Percentiles rank a stretch among this genome's conserved stretches.
phyloP scores from a whole-genome alignment of 495 filamentous ascomycete genomes.

The Achaetomiella virescens region DNA sequence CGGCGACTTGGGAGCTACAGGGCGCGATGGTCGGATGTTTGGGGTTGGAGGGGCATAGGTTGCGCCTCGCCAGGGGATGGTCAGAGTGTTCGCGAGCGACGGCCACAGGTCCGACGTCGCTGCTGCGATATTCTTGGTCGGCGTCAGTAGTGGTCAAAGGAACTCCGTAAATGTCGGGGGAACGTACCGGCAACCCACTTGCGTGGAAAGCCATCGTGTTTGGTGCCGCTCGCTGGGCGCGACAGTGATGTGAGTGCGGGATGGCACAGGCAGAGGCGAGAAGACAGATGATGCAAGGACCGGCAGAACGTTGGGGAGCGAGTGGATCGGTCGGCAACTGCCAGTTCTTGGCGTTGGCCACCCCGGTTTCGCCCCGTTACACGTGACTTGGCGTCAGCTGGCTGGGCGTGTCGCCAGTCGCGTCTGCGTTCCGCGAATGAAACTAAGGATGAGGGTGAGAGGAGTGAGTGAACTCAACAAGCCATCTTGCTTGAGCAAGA shows the following conservation, averaged over 20 bases:
- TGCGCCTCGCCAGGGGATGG: constrained; percentile 36
- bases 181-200: constrained; percentile 38
- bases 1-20: constrained; percentile 5
- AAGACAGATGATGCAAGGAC: constrained; percentile 15
- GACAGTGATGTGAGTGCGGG: constrained; percentile 3
- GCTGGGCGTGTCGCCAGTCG: too few species aligned
- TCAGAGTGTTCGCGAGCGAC: constrained; percentile 44
- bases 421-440: too few species aligned
- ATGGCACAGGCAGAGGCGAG: constrained; percentile 5
- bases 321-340: constrained; percentile 10
- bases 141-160: neutral
- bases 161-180: neutral
- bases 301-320: constrained; percentile 8
- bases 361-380: constrained; percentile 10
- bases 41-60: constrained; percentile 3
- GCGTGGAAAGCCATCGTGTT: constrained; percentile 38
- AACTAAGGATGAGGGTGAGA: too few species aligned
- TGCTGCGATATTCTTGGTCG: constrained; percentile 40
- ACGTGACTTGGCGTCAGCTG: constrained; percentile 20
- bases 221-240: constrained; percentile 11
- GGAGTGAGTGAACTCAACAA: too few species aligned
- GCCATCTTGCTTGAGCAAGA: too few species aligned
- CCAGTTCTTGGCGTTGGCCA: constrained; percentile 11
- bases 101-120: constrained; percentile 51
- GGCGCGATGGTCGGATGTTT: neutral